Evolutionary conservation across 2,329 filamentous ascomycete species (phyloP).

Genomic region (Sarocladium strictum): DNA sequence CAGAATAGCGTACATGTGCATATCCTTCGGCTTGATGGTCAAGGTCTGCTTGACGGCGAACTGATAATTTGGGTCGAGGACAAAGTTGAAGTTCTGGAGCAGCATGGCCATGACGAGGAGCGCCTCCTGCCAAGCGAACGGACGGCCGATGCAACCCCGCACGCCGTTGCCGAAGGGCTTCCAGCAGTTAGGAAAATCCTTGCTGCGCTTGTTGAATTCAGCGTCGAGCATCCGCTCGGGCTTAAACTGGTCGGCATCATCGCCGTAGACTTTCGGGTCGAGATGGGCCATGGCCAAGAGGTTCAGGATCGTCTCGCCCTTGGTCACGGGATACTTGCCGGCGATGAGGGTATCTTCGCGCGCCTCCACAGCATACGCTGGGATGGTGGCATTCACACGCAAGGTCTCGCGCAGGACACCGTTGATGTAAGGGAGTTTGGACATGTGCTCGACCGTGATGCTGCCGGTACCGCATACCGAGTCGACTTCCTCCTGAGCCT

Average conservation of each 20-base stretch:
- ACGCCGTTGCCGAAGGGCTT: constrained; percentile 14
- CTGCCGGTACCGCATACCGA: constrained; percentile 51
- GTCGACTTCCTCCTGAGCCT: constrained; percentile 64
- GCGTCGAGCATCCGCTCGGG: constrained; percentile 59
- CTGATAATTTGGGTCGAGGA: constrained; percentile 50
- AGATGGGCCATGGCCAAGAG: not conserved
- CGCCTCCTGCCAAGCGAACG: constrained; percentile 14
- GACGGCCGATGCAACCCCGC: constrained; percentile 12
- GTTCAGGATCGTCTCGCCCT: not conserved
- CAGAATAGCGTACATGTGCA: constrained; percentile 24
- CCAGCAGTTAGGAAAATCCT: constrained; percentile 31
- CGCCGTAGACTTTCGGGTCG: constrained; percentile 10
- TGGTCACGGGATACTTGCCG: not conserved
- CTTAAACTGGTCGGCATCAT: constrained; percentile 47
- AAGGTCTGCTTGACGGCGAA: constrained; percentile 50
- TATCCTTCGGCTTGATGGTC: constrained; percentile 58
- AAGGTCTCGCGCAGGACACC: constrained; percentile 31
- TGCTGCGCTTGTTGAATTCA: constrained; percentile 32
- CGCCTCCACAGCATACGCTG: constrained; percentile 16
- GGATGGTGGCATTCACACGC: not conserved
- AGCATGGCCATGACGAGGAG: constrained; percentile 38
- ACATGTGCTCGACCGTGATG: constrained; percentile 55
- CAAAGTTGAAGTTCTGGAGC: constrained; percentile 62
- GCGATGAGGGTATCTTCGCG: constrained; percentile 24
- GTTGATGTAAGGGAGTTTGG: constrained; percentile 59